Base-by-base conservation (phyloP, 352 stramenopile species). In the Phytophthora hibernalis region DNA sequence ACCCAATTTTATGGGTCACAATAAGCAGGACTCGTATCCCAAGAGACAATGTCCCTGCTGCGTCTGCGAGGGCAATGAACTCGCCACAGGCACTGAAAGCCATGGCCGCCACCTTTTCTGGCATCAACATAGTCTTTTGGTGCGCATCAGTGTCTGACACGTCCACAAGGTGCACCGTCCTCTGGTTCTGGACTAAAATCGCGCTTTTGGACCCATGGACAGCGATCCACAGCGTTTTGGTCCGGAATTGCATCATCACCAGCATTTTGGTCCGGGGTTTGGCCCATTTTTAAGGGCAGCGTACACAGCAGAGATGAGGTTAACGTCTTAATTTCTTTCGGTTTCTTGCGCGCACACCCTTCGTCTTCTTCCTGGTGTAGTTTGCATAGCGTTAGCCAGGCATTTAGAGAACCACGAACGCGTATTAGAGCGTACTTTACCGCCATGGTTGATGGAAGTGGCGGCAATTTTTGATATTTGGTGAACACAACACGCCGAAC, bases 71-170 rank as follows among this genome's bases (percentile, higher is more conserved):
- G 13, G 76, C 76, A 16, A 83, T 18, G 22, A 69, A 81, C 2
- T 49, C 50, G 11, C 76, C 72, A 51, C 73, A 81, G n/a, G 31
- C 48, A 33, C 73, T 83, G 18, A 83, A 77, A 9, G 70, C 55
- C 53, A 82, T 45, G 12, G 65, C 70, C 50, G 59, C 30, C 15
- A 80, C 66, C 12, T 54, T 38, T 21, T 69, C 37, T 11, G 47
- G 33, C 0, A 65, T 8, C 20, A 35, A 9, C 28, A 83, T 74
- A 6, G 20, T 30, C 8, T 45, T 54, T 28, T 66, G 70, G 80
- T 28, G 5, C 12, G 4, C n/a, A 24, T 70, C 47, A 2, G 3
- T 18, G 2, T 57, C 38, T 5, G 15, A 22, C 1, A 60, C 3
- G 9, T 62, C 42, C 21, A 61, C 31, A 18, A 55, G 20, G 18